A percentile compares a stretch with the other conserved stretches of the same genome.
Evolutionary conservation across 495 filamentous ascomycete species (phyloP).

Genomic region (Talaromyces thailandensis): DNA sequence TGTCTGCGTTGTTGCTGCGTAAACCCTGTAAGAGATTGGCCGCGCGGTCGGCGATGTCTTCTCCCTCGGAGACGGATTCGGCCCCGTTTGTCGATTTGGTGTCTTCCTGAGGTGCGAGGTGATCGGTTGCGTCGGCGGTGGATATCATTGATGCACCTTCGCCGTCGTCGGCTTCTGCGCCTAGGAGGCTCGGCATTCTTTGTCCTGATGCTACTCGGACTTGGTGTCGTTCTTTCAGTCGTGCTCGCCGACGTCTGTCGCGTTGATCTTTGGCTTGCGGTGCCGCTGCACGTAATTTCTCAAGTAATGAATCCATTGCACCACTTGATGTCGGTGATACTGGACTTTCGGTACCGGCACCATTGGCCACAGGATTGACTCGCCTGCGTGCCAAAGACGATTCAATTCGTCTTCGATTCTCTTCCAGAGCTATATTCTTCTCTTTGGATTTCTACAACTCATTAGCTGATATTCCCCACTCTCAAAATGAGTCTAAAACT

Average conservation of each 20-base stretch:
- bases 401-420: conserved; percentile 75
- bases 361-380: conserved; percentile 49
- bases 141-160: conserved; percentile 13
- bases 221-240: conserved; percentile 84
- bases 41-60: conserved; percentile 76
- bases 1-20: conserved; percentile 52
- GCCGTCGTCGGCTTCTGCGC: conserved; percentile 20
- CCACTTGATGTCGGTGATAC: conserved; percentile 71
- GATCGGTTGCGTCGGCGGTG: conserved; percentile 19
- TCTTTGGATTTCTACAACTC: conserved; percentile 65
- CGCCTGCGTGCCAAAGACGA: conserved; percentile 85
- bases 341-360: conserved; percentile 34
- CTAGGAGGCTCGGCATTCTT: conserved; percentile 62
- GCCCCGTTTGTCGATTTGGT: conserved; percentile 9
- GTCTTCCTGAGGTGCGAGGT: conserved; percentile 1
- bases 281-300: conserved; percentile 89
- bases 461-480: conserved; percentile 1
- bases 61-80: conserved; percentile 45
- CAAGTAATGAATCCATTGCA: conserved; percentile 93
- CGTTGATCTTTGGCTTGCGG: conserved; percentile 81
- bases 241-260: conserved; percentile 76
- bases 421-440: conserved; percentile 83
- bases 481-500: conserved; percentile 13
- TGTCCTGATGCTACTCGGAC: conserved; percentile 86
- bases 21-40: conserved; percentile 76